Percentiles rank a stretch among this genome's conserved stretches.
phyloP scores from a whole-genome alignment of 306 rosid genomes.

The Sechiopsis laciniata region DNA sequence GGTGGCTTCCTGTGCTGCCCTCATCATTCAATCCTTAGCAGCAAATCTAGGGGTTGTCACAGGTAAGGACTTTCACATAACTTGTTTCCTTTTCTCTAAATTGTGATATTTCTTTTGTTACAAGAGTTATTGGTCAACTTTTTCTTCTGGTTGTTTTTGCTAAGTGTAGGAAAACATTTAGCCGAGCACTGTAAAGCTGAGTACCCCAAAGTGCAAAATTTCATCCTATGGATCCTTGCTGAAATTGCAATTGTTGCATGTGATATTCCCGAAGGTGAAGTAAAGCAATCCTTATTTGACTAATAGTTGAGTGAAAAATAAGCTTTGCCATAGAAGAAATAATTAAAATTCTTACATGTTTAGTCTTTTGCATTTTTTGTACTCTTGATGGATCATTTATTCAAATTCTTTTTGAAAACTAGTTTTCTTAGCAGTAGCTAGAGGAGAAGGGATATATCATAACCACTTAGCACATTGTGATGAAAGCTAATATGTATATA shows the following conservation, averaged over 20 bases:
- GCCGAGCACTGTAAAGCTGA: slow-evolving; percentile 94
- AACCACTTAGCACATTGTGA: too few species aligned
- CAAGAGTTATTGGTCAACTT: neutral
- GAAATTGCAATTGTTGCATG: slow-evolving; percentile 94
- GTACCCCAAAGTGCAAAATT: slow-evolving; percentile 60
- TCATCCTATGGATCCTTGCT: slow-evolving; percentile 83
- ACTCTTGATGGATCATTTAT: slow-evolving; percentile 6
- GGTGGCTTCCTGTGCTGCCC: slow-evolving; percentile 93
- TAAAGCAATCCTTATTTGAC: neutral
- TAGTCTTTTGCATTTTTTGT: neutral
- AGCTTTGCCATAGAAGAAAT: neutral
- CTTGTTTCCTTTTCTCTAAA: neutral
- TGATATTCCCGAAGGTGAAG: slow-evolving; percentile 90
- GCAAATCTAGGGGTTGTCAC: slow-evolving; percentile 98
- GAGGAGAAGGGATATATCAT: too few species aligned
- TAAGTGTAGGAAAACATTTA: slow-evolving; percentile 84
- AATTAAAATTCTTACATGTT: neutral
- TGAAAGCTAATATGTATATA: too few species aligned
- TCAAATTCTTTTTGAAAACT: neutral
- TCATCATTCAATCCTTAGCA: slow-evolving; percentile 80
- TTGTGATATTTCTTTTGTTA: neutral
- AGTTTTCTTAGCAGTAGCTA: too few species aligned
- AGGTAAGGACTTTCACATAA: too few species aligned
- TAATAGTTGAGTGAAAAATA: neutral
- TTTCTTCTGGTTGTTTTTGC: slow-evolving; percentile 18